phyloP scores from a whole-genome alignment of 2,329 filamentous ascomycete species.

The Cladosporium sp. region DNA sequence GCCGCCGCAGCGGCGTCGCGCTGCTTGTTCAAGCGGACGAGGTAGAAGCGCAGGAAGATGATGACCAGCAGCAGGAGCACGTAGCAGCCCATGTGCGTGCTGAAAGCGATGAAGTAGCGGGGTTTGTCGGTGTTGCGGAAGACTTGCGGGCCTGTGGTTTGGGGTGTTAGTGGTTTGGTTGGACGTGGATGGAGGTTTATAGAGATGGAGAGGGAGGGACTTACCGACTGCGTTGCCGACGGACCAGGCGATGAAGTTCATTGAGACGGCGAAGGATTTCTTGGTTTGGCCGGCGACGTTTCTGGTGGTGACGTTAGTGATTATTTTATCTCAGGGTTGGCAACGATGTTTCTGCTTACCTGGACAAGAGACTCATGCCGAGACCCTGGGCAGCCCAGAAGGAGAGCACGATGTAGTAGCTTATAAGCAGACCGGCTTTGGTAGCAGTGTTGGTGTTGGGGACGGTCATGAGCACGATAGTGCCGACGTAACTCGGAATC shows the following conservation, averaged over 20 bases:
- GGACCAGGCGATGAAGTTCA: slow-evolving; percentile 71
- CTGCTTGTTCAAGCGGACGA: slow-evolving; percentile 44
- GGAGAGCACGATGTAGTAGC: slow-evolving; percentile 74
- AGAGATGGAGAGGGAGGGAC: slow-evolving; percentile 8
- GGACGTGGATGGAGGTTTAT: neutral
- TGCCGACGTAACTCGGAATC: slow-evolving; percentile 70
- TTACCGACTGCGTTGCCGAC: slow-evolving; percentile 66
- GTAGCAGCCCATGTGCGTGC: slow-evolving; percentile 70
- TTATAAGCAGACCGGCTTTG: slow-evolving; percentile 67
- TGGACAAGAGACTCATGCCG: slow-evolving; percentile 29
- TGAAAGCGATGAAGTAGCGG: slow-evolving; percentile 68
- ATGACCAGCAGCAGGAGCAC: slow-evolving; percentile 47
- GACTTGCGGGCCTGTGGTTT: slow-evolving; percentile 57
- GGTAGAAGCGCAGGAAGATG: slow-evolving; percentile 44
- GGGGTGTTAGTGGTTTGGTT: neutral
- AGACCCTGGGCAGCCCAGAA: slow-evolving; percentile 66
- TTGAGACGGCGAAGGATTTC: slow-evolving; percentile 66
- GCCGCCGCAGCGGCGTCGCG: slow-evolving; percentile 37
- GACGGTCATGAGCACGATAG: slow-evolving; percentile 70
- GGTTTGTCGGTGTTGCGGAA: slow-evolving; percentile 63
- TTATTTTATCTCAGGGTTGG: slow-evolving; percentile 31
- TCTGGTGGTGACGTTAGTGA: slow-evolving; percentile 35
- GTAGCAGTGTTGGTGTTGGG: slow-evolving; percentile 58
- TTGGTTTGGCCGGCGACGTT: slow-evolving; percentile 75
- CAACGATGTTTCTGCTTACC: slow-evolving; percentile 40